Evolutionary conservation across 352 stramenopile species (phyloP).

Genomic region (Phytophthora fragariaefolia): DNA sequence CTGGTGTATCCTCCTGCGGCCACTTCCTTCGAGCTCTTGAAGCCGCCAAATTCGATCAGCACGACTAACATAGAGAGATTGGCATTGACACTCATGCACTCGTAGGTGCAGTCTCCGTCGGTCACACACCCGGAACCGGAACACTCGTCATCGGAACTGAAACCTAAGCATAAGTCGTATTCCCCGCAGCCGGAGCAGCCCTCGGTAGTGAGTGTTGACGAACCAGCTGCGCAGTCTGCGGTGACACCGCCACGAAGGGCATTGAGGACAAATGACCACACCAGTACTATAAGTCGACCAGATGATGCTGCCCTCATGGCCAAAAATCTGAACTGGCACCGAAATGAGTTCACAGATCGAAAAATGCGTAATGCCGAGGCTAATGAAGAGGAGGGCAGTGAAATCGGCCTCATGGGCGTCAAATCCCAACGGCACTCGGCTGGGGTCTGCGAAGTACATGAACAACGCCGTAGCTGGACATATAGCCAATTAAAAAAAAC

Average conservation of each 20-base stretch:
- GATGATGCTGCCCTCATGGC: constrained; percentile 20
- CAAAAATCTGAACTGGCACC: constrained; percentile 3
- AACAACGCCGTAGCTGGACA: background rate
- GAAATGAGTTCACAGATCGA: constrained; percentile 20
- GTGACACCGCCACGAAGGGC: background rate
- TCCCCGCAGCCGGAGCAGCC: constrained; percentile 33
- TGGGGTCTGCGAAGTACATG: background rate
- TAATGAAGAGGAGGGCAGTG: constrained; percentile 22
- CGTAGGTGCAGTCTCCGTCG: constrained; percentile 28
- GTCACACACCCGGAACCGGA: constrained; percentile 31
- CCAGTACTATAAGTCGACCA: constrained; percentile 9
- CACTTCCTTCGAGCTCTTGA: constrained; percentile 39
- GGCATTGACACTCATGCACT: constrained; percentile 30
- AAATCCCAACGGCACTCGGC: constrained; percentile 19
- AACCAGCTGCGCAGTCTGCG: constrained; percentile 27
- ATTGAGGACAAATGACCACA: constrained; percentile 5
- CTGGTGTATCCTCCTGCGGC: constrained; percentile 20
- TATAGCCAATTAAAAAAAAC: too few species aligned
- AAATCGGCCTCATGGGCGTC: constrained; percentile 6
- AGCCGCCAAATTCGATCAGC: constrained; percentile 40
- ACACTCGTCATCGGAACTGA: constrained; percentile 24
- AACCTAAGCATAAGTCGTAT: constrained; percentile 34
- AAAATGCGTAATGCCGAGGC: constrained; percentile 7
- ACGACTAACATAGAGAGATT: constrained; percentile 30
- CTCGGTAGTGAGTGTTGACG: constrained; percentile 35